Evolutionary conservation across 1,284 basidiomycete genomes (phyloP).

Genomic region (Bondarzewia mesenterica): DNA sequence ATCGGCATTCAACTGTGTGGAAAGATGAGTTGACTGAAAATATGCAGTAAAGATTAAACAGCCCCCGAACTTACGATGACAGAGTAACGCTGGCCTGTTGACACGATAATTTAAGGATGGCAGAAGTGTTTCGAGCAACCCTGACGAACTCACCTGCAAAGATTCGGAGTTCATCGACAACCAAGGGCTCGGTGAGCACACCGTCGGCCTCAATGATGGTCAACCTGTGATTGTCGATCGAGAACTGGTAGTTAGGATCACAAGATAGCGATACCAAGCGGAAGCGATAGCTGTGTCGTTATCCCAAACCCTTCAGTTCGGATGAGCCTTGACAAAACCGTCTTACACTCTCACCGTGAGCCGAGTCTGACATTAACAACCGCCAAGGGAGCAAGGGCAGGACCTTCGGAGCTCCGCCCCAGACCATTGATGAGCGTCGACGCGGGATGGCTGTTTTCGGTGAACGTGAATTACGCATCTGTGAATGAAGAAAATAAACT

Average conservation of each 20-base stretch:
- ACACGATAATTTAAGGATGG: slow-evolving; percentile 13
- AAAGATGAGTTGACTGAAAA: not conserved
- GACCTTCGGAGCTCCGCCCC: slow-evolving; percentile 22
- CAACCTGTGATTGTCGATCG: slow-evolving; percentile 37
- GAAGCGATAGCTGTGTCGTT: slow-evolving; percentile 24
- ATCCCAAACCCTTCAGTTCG: too few species aligned
- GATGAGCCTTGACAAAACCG: too few species aligned
- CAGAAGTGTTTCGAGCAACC: slow-evolving; percentile 14
- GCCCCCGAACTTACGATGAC: slow-evolving; percentile 18
- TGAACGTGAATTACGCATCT: not conserved
- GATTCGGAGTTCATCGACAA: slow-evolving; percentile 33
- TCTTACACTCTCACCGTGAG: too few species aligned
- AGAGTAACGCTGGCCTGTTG: slow-evolving; percentile 29
- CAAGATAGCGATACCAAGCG: slow-evolving; percentile 28
- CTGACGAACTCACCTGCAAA: slow-evolving; percentile 27
- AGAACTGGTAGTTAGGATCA: slow-evolving; percentile 28
- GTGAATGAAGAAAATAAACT: slow-evolving; percentile 7
- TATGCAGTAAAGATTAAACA: too few species aligned
- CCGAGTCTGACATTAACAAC: slow-evolving; percentile 21
- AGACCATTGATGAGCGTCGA: slow-evolving; percentile 46
- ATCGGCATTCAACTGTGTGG: slow-evolving; percentile 24
- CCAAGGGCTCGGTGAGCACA: slow-evolving; percentile 29
- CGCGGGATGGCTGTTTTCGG: not conserved
- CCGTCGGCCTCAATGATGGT: slow-evolving; percentile 49
- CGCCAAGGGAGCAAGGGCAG: slow-evolving; percentile 16